phyloP scores from a whole-genome alignment of 1,139 yeast genomes.

The Lipomyces yarrowii region DNA sequence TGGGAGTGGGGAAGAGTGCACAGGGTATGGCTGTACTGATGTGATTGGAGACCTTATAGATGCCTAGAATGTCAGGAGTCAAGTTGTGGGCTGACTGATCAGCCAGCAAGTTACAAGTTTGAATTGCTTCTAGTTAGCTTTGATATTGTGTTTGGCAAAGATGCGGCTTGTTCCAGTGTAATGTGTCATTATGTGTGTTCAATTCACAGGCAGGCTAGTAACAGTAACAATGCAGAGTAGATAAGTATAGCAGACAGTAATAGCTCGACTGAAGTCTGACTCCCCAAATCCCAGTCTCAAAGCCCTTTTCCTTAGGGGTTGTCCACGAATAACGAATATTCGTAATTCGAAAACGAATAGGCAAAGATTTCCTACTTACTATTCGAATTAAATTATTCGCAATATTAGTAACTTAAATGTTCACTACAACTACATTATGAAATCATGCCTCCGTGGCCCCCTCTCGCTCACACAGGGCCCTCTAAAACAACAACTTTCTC shows the following conservation, averaged over 20 bases:
- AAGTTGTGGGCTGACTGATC: too few relatives aligned
- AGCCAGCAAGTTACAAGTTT: too few relatives aligned
- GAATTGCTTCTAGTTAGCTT: too few relatives aligned
- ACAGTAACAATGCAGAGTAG: too few relatives aligned
- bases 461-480: background rate
- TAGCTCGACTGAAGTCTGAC: too few relatives aligned
- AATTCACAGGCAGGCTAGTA: too few relatives aligned
- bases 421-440: background rate
- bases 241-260: too few relatives aligned
- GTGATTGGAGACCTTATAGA: background rate
- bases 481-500: conserved; percentile 1
- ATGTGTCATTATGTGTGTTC: too few relatives aligned
- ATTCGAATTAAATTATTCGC: background rate
- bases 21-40: background rate
- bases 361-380: background rate
- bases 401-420: background rate
- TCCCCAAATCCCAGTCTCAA: too few relatives aligned
- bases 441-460: background rate
- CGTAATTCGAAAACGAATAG: background rate
- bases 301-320: background rate
- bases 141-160: too few relatives aligned
- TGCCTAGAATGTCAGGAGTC: too few relatives aligned
- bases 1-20: conserved; percentile 1
- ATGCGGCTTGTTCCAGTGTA: too few relatives aligned
- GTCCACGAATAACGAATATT: background rate